Evolutionary conservation across 106 monocot species (phyloP).

Genomic region (Hemerocallis citrina): DNA sequence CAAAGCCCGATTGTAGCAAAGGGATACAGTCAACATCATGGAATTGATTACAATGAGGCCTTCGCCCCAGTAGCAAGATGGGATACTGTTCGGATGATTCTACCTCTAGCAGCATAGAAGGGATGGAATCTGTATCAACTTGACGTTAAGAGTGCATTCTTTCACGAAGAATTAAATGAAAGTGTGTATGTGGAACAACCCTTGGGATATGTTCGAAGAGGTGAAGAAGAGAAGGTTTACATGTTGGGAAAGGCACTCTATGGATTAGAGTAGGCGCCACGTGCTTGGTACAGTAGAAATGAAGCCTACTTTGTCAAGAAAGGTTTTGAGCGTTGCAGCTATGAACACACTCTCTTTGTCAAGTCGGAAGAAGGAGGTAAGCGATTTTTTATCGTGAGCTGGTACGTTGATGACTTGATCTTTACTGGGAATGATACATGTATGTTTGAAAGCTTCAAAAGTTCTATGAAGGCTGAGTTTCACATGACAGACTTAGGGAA

Average conservation of each 20-base stretch:
- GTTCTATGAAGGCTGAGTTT: neutral
- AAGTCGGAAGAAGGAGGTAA: constrained; percentile 4
- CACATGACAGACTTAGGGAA: neutral
- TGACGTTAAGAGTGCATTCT: neutral
- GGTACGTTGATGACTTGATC: constrained; percentile 10
- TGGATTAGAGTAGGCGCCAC: neutral
- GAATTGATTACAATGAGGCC: neutral
- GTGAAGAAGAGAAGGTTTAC: neutral
- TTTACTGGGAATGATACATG: constrained; percentile 4
- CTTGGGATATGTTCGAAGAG: neutral
- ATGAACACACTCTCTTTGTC: neutral
- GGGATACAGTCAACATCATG: neutral
- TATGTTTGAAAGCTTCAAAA: constrained; percentile 5
- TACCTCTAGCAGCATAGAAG: neutral
- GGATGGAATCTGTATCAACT: constrained; percentile 1
- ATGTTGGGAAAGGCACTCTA: neutral
- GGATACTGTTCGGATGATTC: neutral
- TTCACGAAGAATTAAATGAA: neutral
- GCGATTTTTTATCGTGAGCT: constrained; percentile 3
- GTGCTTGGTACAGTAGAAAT: neutral
- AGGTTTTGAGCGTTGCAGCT: neutral
- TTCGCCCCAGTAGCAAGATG: neutral
- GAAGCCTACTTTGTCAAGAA: neutral
- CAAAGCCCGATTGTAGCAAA: neutral
- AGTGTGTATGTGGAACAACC: neutral